Conservation (phyloP, 1,284 basidiomycete genomes). For the Schizophyllum amplum region DNA sequence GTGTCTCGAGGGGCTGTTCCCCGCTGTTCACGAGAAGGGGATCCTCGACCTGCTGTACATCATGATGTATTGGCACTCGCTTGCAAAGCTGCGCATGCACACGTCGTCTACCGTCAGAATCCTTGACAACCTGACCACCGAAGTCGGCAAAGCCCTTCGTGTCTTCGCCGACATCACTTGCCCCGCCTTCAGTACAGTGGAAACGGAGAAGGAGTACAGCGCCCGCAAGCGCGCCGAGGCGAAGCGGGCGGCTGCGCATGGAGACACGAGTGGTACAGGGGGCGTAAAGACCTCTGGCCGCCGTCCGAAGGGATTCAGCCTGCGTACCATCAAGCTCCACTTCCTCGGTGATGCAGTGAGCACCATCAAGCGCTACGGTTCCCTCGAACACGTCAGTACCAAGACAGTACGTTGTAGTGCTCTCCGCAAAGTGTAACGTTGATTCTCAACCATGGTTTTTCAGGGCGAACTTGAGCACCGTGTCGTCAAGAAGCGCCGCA, state of each 20-base stretch:
- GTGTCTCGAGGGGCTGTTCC: conserved; percentile 21
- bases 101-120: conserved; percentile 16
- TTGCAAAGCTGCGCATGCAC: conserved; percentile 23
- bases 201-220: conserved; percentile 13
- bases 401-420: neutral
- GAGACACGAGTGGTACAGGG: conserved; percentile 14
- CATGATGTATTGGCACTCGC: conserved; percentile 21
- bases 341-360: neutral
- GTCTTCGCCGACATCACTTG: conserved; percentile 13
- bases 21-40: conserved; percentile 13
- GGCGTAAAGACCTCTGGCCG: conserved; percentile 11
- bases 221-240: conserved; percentile 9
- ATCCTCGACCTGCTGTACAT: conserved; percentile 18
- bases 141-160: conserved; percentile 14
- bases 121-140: conserved; percentile 13
- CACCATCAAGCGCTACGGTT: neutral
- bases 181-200: conserved; percentile 12
- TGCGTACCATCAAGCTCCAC: neutral
- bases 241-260: conserved; percentile 14
- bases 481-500: conserved; percentile 14
- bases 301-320: neutral
- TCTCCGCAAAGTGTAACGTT: conserved; percentile 1
- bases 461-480: conserved; percentile 20
- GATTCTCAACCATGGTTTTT: neutral
- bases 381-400: neutral